phyloP scores from a whole-genome alignment of 192 early-diverging fungal genomes.

The Coemansia sp. region DNA sequence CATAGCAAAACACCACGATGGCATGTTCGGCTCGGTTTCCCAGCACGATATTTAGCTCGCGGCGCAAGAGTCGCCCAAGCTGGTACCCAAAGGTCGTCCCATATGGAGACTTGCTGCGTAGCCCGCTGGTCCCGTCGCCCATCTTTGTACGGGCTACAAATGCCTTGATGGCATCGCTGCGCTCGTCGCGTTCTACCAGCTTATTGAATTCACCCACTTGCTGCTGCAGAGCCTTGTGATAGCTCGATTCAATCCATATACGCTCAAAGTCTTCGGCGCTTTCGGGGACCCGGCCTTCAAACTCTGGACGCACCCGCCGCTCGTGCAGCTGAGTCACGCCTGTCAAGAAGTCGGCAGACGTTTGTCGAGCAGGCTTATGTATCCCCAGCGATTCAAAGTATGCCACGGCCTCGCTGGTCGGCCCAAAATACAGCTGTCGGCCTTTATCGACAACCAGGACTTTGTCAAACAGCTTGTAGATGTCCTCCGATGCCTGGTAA shows the following conservation, averaged over 20 bases:
- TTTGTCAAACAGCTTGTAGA: conserved; percentile 72
- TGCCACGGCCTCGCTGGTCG: conserved; percentile 54
- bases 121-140: conserved; percentile 51
- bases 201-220: conserved; percentile 50
- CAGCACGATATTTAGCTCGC: conserved; percentile 63
- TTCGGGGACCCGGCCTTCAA: conserved; percentile 56
- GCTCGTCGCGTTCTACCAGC: conserved; percentile 16
- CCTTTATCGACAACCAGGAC: conserved; percentile 66
- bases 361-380: conserved; percentile 62
- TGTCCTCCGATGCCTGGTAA: conserved; percentile 76
- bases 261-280: conserved; percentile 66
- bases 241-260: conserved; percentile 56
- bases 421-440: conserved; percentile 69
- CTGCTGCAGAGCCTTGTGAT: conserved; percentile 23
- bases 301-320: conserved; percentile 56
- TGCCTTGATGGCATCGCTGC: conserved; percentile 33
- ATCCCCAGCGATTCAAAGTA: conserved; percentile 68
- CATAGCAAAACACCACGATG: conserved; percentile 58
- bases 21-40: conserved; percentile 56
- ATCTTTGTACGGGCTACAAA: conserved; percentile 59
- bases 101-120: conserved; percentile 59
- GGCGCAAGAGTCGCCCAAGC: conserved; percentile 57
- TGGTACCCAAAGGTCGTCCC: conserved; percentile 66
- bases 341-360: conserved; percentile 70
- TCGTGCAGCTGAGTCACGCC: conserved; percentile 66